Percentiles rank a stretch among this genome's conserved stretches.
phyloP scores from a whole-genome alignment of 2,329 filamentous ascomycete genomes.

The Xylaria sp. region DNA sequence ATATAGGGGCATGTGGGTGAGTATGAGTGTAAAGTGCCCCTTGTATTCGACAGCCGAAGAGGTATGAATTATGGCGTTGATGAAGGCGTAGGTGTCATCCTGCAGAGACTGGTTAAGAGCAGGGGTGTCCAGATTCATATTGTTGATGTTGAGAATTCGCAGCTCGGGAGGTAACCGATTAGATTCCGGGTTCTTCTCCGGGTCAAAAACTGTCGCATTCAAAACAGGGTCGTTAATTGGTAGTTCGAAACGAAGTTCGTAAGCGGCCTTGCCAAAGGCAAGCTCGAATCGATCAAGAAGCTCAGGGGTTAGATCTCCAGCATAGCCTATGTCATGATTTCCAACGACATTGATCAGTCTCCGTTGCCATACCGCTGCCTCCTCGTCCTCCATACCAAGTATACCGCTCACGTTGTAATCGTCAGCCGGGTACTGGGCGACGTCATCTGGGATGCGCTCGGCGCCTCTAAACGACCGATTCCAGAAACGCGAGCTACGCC shows the following conservation, averaged over 20 bases:
- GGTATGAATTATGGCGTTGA: slow-evolving; percentile 70
- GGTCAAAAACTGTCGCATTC: slow-evolving; percentile 50
- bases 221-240: slow-evolving; percentile 49
- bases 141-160: slow-evolving; percentile 85
- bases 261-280: slow-evolving; percentile 86
- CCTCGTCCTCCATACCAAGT: slow-evolving; percentile 52
- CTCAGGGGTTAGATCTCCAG: slow-evolving; percentile 81
- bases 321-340: slow-evolving; percentile 97
- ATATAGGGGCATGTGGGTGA: slow-evolving; percentile 91
- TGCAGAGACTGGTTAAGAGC: slow-evolving; percentile 71
- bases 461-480: slow-evolving; percentile 74
- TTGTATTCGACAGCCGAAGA: slow-evolving; percentile 64
- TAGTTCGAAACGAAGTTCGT: slow-evolving; percentile 78
- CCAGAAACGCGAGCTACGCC: slow-evolving; percentile 79
- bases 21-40: slow-evolving; percentile 77
- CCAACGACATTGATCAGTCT: slow-evolving; percentile 88
- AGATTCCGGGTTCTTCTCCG: slow-evolving; percentile 51
- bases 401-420: slow-evolving; percentile 58
- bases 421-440: slow-evolving; percentile 54
- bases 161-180: slow-evolving; percentile 67
- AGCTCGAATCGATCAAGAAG: slow-evolving; percentile 82
- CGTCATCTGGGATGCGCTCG: slow-evolving; percentile 64
- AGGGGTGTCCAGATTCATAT: slow-evolving; percentile 91
- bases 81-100: slow-evolving; percentile 76
- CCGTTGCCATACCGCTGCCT: slow-evolving; percentile 67